Percentiles rank a stretch among this genome's conserved stretches.
Evolutionary conservation across 2,329 filamentous ascomycete species (phyloP).

Genomic region (Diaporthe velutina): DNA sequence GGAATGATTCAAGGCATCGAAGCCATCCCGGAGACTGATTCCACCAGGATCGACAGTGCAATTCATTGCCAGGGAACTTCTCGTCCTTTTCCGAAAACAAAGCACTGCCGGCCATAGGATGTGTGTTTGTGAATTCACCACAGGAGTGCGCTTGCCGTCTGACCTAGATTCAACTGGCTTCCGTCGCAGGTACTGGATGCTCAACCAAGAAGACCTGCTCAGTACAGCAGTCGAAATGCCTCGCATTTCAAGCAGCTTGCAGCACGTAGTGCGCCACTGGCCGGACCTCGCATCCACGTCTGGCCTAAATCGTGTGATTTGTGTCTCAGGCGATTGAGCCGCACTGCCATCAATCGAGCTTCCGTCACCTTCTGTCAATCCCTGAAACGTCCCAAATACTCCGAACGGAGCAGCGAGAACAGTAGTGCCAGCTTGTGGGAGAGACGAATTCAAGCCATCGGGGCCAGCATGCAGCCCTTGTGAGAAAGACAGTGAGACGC

Average conservation of each 20-base stretch:
- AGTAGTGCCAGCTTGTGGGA: slow-evolving; percentile 56
- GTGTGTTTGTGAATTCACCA: slow-evolving; percentile 51
- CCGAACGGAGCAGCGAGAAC: slow-evolving; percentile 70
- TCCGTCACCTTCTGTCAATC: slow-evolving; percentile 51
- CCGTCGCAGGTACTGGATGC: slow-evolving; percentile 61
- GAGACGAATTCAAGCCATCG: slow-evolving; percentile 55
- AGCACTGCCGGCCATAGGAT: slow-evolving; percentile 68
- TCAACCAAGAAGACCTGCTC: slow-evolving; percentile 63
- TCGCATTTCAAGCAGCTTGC: slow-evolving; percentile 63
- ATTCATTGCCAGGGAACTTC: slow-evolving; percentile 39
- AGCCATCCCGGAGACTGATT: slow-evolving; percentile 56
- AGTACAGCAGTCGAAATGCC: slow-evolving; percentile 60
- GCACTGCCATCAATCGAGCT: slow-evolving; percentile 52
- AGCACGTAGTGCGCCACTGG: slow-evolving; percentile 64
- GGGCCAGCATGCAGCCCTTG: slow-evolving; percentile 61
- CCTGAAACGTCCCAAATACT: slow-evolving; percentile 58
- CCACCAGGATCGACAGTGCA: slow-evolving; percentile 49
- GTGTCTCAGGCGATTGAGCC: slow-evolving; percentile 67
- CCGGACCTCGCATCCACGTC: slow-evolving; percentile 56
- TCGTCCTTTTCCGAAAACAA: slow-evolving; percentile 64
- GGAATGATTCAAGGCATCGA: slow-evolving; percentile 63
- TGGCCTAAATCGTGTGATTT: slow-evolving; percentile 58
- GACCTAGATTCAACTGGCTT: slow-evolving; percentile 56
- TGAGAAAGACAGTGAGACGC: slow-evolving; percentile 61
- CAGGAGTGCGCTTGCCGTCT: slow-evolving; percentile 57